Conservation (phyloP, 139 green algal genomes). For the Zygnema cylindricum region DNA sequence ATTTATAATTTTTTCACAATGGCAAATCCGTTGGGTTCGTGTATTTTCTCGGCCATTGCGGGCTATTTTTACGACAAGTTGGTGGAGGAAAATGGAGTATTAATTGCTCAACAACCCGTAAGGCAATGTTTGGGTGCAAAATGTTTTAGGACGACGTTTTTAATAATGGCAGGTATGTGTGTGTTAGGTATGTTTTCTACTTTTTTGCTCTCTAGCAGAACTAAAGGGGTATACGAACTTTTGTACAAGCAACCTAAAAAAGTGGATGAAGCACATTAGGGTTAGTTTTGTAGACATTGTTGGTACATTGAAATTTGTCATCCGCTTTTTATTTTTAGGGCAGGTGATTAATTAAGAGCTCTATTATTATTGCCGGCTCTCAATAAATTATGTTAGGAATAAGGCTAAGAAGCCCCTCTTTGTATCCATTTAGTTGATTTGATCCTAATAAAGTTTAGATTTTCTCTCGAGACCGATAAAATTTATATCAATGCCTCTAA, state of each 20-base stretch:
- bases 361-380: too few species aligned
- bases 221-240: background rate
- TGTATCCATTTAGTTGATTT: too few species aligned
- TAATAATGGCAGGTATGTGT: conserved; percentile 16
- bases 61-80: conserved; percentile 50
- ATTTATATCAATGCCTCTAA: too few species aligned
- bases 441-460: too few species aligned
- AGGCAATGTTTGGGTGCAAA: background rate
- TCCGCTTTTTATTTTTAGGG: too few species aligned
- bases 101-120: background rate
- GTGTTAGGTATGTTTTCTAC: background rate
- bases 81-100: background rate
- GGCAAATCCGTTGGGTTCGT: conserved; percentile 38
- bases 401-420: too few species aligned
- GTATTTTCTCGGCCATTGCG: conserved; percentile 35
- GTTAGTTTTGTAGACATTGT: too few species aligned
- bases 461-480: too few species aligned
- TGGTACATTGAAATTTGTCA: too few species aligned
- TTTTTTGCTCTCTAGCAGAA: background rate
- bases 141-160: conserved; percentile 9
- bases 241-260: background rate
- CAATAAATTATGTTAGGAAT: too few species aligned
- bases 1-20: conserved; percentile 31
- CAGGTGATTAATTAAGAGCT: too few species aligned
- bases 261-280: background rate